Evolutionary conservation across 208 protist species (phyloP), one percentile per base, ranked within the genome.

Genomic region (Crithidia brevicula): DNA sequence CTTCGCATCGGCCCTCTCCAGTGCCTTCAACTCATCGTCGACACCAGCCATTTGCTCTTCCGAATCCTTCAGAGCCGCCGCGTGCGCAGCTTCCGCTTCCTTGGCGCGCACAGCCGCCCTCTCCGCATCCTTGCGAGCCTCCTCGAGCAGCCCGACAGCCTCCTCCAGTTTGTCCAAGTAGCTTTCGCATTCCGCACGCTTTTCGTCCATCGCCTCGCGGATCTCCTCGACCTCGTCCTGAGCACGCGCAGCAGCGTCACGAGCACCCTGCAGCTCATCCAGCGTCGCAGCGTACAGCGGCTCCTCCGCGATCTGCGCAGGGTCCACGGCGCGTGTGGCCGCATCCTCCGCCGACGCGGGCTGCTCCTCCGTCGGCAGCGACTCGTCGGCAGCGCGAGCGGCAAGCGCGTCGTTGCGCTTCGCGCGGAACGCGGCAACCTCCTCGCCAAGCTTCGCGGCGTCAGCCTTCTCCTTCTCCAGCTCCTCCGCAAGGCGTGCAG

Each of bases 401-500:
- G 57, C 60, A 49, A 72, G 52, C 67, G 72, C 72, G n/a, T 67
- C 69, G 71, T 65, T 70, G 50, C 75, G 75, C 68, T 56, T 74
- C 59, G 52, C 49, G 40, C 62, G 62, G 49, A 67, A 67, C 13
- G 60, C 60, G 15, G 23, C 57, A 1, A 63, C 42, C 30, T 63
- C 57, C 40, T 51, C 46, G 22, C 22, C 46, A 11, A 51, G 46
- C 22, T 51, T 23, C 46, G 46, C 46, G 15, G 46, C 47, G 22
- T 54, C 50, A 28, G 20, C 50, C 28, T 54, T 15, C 23, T 16
- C 50, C 50, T 36, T 31, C 50, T 16, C 50, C 23, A 54, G 50
- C 50, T 54, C 50, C n/a, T 31, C 50, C 1, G 50, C 50, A 54
- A 54, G 50, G 27, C 57, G 16, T 49, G 68, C 36, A 59, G 66